A percentile compares a stretch with the other conserved stretches of the same genome.
Evolutionary conservation across 495 filamentous ascomycete species (phyloP).

Genomic region (Glarea lozoyensis): DNA sequence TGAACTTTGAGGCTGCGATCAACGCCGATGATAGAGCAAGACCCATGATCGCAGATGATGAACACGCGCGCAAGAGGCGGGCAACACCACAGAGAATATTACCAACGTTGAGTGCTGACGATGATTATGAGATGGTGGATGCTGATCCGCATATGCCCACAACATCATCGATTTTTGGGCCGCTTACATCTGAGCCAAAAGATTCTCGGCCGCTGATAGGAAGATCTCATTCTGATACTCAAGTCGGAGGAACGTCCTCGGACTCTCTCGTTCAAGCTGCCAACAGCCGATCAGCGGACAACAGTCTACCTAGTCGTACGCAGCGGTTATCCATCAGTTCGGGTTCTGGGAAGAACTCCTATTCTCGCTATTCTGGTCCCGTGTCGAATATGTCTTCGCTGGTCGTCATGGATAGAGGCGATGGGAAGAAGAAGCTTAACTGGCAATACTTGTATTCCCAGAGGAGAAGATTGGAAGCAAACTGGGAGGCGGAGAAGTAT

Average conservation of each 20-base stretch:
- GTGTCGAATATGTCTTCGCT: slow-evolving; percentile 17
- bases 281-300: neutral
- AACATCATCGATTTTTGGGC: slow-evolving; percentile 16
- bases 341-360: slow-evolving; percentile 1
- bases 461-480: slow-evolving; percentile 73
- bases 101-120: slow-evolving; percentile 23
- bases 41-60: slow-evolving; percentile 8
- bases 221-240: slow-evolving; percentile 9
- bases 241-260: slow-evolving; percentile 8
- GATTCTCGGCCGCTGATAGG: slow-evolving; percentile 3
- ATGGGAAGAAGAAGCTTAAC: slow-evolving; percentile 48
- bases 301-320: neutral
- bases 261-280: neutral
- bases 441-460: slow-evolving; percentile 89
- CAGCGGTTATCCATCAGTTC: slow-evolving; percentile 5
- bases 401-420: slow-evolving; percentile 14
- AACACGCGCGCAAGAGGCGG: slow-evolving; percentile 19
- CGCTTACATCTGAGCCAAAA: neutral
- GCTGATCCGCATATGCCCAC: slow-evolving; percentile 17
- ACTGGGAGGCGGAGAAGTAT: slow-evolving; percentile 78
- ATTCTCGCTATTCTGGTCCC: neutral
- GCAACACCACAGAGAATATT: slow-evolving; percentile 21
- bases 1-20: slow-evolving; percentile 54
- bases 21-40: slow-evolving; percentile 22
- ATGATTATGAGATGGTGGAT: slow-evolving; percentile 39